Evolutionary conservation across 2,329 filamentous ascomycete species (phyloP).

Genomic region (Fusarium sp.): DNA sequence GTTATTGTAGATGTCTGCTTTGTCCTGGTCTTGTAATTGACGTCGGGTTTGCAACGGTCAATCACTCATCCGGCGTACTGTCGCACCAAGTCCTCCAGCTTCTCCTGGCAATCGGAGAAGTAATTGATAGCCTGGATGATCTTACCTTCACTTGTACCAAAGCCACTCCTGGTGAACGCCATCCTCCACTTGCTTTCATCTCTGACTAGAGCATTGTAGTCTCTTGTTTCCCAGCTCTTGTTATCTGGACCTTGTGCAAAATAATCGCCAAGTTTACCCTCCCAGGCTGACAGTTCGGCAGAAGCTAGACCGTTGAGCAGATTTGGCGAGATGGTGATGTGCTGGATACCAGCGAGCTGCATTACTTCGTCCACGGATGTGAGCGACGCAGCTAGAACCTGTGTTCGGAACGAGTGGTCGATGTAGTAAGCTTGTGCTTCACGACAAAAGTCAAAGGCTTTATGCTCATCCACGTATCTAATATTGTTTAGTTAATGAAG

Average conservation of each 20-base stretch:
- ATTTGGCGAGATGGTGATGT: slow-evolving; percentile 68
- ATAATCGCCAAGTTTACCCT: slow-evolving; percentile 48
- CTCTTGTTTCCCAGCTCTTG: slow-evolving; percentile 42
- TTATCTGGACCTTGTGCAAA: slow-evolving; percentile 49
- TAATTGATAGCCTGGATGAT: slow-evolving; percentile 67
- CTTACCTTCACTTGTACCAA: slow-evolving; percentile 63
- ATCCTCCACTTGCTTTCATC: slow-evolving; percentile 63
- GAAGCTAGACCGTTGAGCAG: slow-evolving; percentile 61
- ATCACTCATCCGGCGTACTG: slow-evolving; percentile 38
- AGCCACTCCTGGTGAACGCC: slow-evolving; percentile 61
- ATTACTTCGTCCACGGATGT: slow-evolving; percentile 69
- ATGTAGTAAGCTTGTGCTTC: slow-evolving; percentile 65
- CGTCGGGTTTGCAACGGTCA: neutral
- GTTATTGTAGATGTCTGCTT: slow-evolving; percentile 19
- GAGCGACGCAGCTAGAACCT: slow-evolving; percentile 68
- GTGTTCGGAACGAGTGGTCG: slow-evolving; percentile 55
- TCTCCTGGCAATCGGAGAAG: slow-evolving; percentile 67
- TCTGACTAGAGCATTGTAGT: slow-evolving; percentile 43
- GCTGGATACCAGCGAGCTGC: slow-evolving; percentile 66
- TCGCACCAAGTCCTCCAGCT: slow-evolving; percentile 57
- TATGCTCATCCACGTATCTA: slow-evolving; percentile 62
- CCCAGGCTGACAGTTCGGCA: slow-evolving; percentile 49
- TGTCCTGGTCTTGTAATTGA: neutral
- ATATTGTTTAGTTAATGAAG: neutral
- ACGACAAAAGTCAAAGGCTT: slow-evolving; percentile 63